Evolutionary conservation across 371 early-diverging fungal genomes (phyloP), one percentile per base, ranked within the genome.

Genomic region (Mucor saturninus): DNA sequence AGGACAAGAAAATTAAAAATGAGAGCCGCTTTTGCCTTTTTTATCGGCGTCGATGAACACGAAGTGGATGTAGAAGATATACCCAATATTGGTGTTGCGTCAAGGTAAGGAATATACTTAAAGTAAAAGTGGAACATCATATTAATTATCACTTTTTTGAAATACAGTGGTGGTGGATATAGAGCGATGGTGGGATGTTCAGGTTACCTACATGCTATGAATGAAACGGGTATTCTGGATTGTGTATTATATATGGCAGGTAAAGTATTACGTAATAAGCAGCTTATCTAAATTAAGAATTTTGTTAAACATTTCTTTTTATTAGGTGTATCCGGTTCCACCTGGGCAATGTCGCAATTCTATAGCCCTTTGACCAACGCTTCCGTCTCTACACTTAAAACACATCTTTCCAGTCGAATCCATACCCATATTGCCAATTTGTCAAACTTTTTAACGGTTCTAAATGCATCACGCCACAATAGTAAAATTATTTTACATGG

Each of bases 141-240:
- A 43, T 4, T 10, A 35, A 21, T 10, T 39, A 21, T 40, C 39
- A 9, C 37, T 56, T 2, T 7, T 6, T 28, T n/a, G n/a, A n/a
- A 21, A 21, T 21, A 21, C 21, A 89, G 89, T 59, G 91, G 91
- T 26, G 91, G 91, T 5, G 91, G 91, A 3, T 89, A 83, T 66
- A 83, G 91, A 5, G 89, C 91, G 3, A 90, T 90, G 91, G 65
- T 90, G 1, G 81, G 83, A 8, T 83, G 84, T 11, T 71, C 76
- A 2, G 91, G 89, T 8, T 88, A 84, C 61, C 67, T 87, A 60
- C 72, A 78, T 8, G 86, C 81, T 0, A 77, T 86, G 67, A 67
- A 83, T 31, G 72, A 86, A 42, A 70, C 78, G 1, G 91, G 89
- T 26, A 38, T 88, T 2, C 71, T 79, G 21, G 87, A 88, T 59